Evolutionary conservation across 768 basidiomycete genomes (phyloP).

Genomic region (Lentinus brumalis): DNA sequence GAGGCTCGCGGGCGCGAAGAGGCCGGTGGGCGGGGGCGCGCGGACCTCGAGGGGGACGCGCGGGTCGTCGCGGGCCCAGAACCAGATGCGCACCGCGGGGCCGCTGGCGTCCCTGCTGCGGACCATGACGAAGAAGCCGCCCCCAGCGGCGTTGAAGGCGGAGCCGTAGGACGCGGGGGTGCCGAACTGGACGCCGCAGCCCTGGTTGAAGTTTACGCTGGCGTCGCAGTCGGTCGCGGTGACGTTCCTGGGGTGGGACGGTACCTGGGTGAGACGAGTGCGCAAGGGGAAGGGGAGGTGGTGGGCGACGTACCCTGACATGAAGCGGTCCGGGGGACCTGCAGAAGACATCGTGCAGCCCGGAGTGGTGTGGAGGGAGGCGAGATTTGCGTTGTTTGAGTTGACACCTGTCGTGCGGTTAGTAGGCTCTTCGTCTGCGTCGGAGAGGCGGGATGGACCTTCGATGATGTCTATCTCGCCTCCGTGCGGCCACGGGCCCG

Average conservation of each 20-base stretch:
- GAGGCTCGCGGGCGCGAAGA: slow-evolving; percentile 10
- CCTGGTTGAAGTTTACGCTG: slow-evolving; percentile 54
- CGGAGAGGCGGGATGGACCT: slow-evolving; percentile 34
- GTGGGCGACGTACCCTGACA: slow-evolving; percentile 45
- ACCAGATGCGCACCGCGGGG: slow-evolving; percentile 54
- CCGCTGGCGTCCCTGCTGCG: slow-evolving; percentile 29
- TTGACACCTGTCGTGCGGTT: slow-evolving; percentile 47
- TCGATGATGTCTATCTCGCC: slow-evolving; percentile 67
- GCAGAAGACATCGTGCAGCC: slow-evolving; percentile 46
- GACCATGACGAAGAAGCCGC: slow-evolving; percentile 62
- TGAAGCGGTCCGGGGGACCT: slow-evolving; percentile 30
- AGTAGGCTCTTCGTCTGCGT: not conserved
- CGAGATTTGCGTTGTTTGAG: slow-evolving; percentile 43
- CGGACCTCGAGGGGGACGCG: slow-evolving; percentile 46
- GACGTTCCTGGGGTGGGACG: slow-evolving; percentile 33
- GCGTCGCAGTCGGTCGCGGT: slow-evolving; percentile 52
- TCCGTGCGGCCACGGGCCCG: slow-evolving; percentile 60
- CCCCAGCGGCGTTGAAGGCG: slow-evolving; percentile 51
- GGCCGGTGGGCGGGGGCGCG: slow-evolving; percentile 12
- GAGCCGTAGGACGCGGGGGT: slow-evolving; percentile 46
- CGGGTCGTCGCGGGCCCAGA: slow-evolving; percentile 52
- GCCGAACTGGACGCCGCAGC: slow-evolving; percentile 55
- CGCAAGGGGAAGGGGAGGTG: not conserved
- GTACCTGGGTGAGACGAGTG: not conserved
- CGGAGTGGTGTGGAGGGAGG: slow-evolving; percentile 56